Percentiles rank a stretch among this genome's conserved stretches.
Conservation (phyloP, 345 rosid species). For the Eucalyptus cloeziana region DNA sequence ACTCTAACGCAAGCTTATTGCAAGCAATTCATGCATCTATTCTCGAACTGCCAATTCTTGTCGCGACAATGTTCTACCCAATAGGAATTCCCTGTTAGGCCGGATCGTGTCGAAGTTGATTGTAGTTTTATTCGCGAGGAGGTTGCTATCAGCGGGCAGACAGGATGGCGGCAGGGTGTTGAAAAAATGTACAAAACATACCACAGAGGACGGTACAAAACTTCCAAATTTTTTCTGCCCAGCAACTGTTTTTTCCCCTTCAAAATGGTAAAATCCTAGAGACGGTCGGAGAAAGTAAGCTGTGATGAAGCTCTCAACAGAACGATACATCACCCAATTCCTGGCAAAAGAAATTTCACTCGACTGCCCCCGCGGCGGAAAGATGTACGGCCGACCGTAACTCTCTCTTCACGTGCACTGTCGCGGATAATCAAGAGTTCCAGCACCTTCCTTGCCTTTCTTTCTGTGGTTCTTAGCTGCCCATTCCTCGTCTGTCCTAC, state of each 20-base stretch:
- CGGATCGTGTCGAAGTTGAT: background rate
- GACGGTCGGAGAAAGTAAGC: background rate
- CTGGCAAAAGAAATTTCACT: background rate
- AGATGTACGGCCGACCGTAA: background rate
- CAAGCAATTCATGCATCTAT: background rate
- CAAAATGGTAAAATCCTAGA: background rate
- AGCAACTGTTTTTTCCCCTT: background rate
- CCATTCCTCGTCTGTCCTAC: background rate
- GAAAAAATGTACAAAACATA: background rate
- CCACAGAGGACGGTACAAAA: background rate
- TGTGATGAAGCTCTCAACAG: background rate
- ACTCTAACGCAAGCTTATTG: background rate
- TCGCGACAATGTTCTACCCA: too few relatives aligned
- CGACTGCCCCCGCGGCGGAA: background rate
- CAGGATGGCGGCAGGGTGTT: background rate
- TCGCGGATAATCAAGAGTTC: background rate
- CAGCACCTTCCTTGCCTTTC: background rate
- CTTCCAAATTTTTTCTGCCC: background rate
- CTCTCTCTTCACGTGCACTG: background rate
- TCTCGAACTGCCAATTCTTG: background rate
- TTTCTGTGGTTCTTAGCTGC: background rate
- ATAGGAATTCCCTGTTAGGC: background rate
- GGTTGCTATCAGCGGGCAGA: background rate
- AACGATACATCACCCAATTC: background rate
- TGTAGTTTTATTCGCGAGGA: background rate